phyloP scores from a whole-genome alignment of 2,329 filamentous ascomycete genomes.

The Rachicladosporium sp. region DNA sequence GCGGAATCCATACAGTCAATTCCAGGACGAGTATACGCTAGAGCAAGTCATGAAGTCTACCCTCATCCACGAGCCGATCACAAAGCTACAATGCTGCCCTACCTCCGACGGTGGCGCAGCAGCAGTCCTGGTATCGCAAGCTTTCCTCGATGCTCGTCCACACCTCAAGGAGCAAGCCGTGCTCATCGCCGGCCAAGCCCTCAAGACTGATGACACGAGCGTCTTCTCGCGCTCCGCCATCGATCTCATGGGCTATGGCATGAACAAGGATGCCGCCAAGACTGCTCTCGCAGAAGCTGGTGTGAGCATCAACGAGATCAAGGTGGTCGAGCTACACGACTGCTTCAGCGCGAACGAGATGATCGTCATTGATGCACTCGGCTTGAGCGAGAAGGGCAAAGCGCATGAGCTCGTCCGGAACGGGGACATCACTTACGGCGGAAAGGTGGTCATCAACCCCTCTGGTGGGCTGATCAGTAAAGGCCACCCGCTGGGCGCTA shows the following conservation, averaged over 20 bases:
- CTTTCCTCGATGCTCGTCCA: constrained; percentile 74
- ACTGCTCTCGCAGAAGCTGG: constrained; percentile 64
- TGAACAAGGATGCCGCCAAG: constrained; percentile 60
- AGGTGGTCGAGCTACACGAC: constrained; percentile 87
- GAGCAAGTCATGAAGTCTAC: constrained; percentile 67
- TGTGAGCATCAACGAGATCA: constrained; percentile 52
- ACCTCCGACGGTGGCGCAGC: constrained; percentile 88
- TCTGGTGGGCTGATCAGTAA: constrained; percentile 92
- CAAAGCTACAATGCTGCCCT: constrained; percentile 97
- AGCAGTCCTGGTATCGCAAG: constrained; percentile 76
- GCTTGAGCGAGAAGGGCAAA: constrained; percentile 62
- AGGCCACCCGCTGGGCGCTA: constrained; percentile 86
- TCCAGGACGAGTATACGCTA: constrained; percentile 79
- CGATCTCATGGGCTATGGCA: constrained; percentile 79
- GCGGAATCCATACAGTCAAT: constrained; percentile 95
- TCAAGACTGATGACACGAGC: constrained; percentile 71
- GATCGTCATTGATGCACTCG: constrained; percentile 76
- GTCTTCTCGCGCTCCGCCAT: constrained; percentile 73
- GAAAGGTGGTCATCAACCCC: constrained; percentile 74
- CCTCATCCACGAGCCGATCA: constrained; percentile 75
- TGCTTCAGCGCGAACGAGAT: constrained; percentile 96
- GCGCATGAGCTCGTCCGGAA: constrained; percentile 80
- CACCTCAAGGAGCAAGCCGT: constrained; percentile 75
- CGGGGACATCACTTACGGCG: constrained; percentile 86
- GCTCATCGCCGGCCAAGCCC: constrained; percentile 72